Conservation (phyloP, 768 basidiomycete genomes). For the Cystobasidiopsis lactophilus region DNA sequence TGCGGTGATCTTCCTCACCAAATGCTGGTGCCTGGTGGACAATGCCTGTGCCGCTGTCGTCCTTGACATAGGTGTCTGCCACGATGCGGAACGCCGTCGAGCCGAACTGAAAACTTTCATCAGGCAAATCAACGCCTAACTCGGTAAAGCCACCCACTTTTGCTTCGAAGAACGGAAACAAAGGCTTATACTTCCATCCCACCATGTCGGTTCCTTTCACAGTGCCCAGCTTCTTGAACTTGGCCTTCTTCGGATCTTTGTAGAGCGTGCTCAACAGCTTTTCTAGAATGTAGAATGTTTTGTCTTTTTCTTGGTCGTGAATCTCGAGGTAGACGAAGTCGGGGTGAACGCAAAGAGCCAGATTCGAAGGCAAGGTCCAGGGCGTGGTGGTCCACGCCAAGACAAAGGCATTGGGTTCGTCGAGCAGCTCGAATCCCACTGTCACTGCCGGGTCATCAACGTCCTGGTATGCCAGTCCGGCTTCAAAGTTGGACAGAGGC, state of each 20-base stretch:
- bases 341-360: constrained; percentile 86
- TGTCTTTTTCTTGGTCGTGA: constrained; percentile 61
- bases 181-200: constrained; percentile 80
- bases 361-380: constrained; percentile 91
- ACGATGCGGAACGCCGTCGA: constrained; percentile 78
- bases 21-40: constrained; percentile 97
- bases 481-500: constrained; percentile 92
- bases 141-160: constrained; percentile 34
- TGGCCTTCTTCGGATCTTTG: constrained; percentile 93
- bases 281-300: constrained; percentile 83
- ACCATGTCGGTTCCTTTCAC: constrained; percentile 85
- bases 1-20: constrained; percentile 94
- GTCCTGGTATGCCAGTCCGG: constrained; percentile 73
- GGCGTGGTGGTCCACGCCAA: constrained; percentile 98
- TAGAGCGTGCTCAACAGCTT: constrained; percentile 64
- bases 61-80: constrained; percentile 78
- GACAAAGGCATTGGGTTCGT: constrained; percentile 71
- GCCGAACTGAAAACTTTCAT: constrained; percentile 39
- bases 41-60: constrained; percentile 83
- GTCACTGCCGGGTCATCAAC: constrained; percentile 89
- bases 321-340: constrained; percentile 93
- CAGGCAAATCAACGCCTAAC: neutral
- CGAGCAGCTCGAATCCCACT: constrained; percentile 74
- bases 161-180: constrained; percentile 93
- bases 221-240: constrained; percentile 69